Conservation (phyloP, 768 basidiomycete genomes). For the Termitomyces sp. region DNA sequence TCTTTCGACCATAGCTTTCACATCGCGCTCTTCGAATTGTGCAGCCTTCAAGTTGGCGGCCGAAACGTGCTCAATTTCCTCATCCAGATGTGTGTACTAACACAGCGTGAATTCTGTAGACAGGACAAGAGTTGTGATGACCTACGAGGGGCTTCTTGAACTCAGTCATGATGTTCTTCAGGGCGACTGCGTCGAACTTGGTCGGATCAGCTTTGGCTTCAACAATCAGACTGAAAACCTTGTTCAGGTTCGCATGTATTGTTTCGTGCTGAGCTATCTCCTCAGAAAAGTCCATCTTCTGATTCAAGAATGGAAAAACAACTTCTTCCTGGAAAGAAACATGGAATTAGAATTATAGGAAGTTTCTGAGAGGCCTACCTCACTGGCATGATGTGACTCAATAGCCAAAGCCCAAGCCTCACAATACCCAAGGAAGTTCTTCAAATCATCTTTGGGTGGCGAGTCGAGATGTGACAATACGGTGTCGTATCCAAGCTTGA, state of each 20-base stretch:
- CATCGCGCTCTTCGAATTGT: slow-evolving; percentile 24
- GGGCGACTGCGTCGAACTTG: slow-evolving; percentile 24
- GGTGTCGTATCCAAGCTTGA: slow-evolving; percentile 31
- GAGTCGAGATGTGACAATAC: slow-evolving; percentile 31
- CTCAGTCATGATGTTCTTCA: slow-evolving; percentile 24
- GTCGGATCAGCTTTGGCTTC: slow-evolving; percentile 21
- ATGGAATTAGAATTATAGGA: background rate
- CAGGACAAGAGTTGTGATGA: too few relatives aligned
- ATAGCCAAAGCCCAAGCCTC: slow-evolving; percentile 33
- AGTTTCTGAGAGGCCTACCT: slow-evolving; percentile 16
- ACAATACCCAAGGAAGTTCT: slow-evolving; percentile 38
- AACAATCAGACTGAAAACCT: slow-evolving; percentile 21
- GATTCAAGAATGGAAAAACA: slow-evolving; percentile 32
- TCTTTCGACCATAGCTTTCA: slow-evolving; percentile 21
- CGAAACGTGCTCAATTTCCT: slow-evolving; percentile 31
- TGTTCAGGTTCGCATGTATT: slow-evolving; percentile 27
- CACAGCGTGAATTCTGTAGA: background rate
- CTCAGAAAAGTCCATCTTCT: slow-evolving; percentile 33
- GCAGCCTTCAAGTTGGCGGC: slow-evolving; percentile 25
- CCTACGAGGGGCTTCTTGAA: slow-evolving; percentile 29
- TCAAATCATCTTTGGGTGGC: slow-evolving; percentile 30
- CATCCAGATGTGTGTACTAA: slow-evolving; percentile 33
- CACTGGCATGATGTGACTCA: slow-evolving; percentile 31
- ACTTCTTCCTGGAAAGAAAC: slow-evolving; percentile 20
- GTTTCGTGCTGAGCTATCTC: slow-evolving; percentile 33